Percentiles rank a stretch among this genome's conserved stretches.
phyloP scores from a whole-genome alignment of 371 early-diverging fungal genomes.

The Globomyces sp. region DNA sequence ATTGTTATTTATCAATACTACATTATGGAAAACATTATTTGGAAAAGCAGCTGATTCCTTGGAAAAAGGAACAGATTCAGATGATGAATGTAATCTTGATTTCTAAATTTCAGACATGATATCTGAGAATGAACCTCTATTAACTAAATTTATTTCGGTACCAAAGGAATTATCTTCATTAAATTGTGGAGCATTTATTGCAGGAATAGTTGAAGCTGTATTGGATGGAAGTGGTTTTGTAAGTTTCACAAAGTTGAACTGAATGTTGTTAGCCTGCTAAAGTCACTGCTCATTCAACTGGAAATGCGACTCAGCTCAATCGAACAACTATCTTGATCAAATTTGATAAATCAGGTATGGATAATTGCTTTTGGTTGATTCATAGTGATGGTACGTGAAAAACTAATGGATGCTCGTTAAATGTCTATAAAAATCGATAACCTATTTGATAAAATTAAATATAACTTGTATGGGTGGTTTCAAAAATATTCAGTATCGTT shows the following conservation, averaged over 20 bases:
- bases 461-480: too few species aligned
- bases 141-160: slow-evolving; percentile 85
- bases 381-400: neutral
- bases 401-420: too few species aligned
- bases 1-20: slow-evolving; percentile 86
- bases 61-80: slow-evolving; percentile 72
- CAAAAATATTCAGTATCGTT: too few species aligned
- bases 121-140: slow-evolving; percentile 89
- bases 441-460: too few species aligned
- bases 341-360: slow-evolving; percentile 63
- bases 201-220: slow-evolving; percentile 94
- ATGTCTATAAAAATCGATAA: too few species aligned
- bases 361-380: neutral
- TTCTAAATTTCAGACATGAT: slow-evolving; percentile 77
- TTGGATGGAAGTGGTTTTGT: slow-evolving; percentile 90
- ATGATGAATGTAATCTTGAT: slow-evolving; percentile 81
- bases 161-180: slow-evolving; percentile 88
- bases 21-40: slow-evolving; percentile 90
- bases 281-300: slow-evolving; percentile 92
- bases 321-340: slow-evolving; percentile 94
- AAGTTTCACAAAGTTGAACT: slow-evolving; percentile 35
- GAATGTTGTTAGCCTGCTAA: slow-evolving; percentile 68
- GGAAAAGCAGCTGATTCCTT: slow-evolving; percentile 93
- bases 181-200: slow-evolving; percentile 90
- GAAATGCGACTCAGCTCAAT: slow-evolving; percentile 84